These are phyloP conservation scores for Choiromyces venosus DNA, from an alignment of 495 filamentous ascomycete genomes.

Conservation along the genomic window DNA sequence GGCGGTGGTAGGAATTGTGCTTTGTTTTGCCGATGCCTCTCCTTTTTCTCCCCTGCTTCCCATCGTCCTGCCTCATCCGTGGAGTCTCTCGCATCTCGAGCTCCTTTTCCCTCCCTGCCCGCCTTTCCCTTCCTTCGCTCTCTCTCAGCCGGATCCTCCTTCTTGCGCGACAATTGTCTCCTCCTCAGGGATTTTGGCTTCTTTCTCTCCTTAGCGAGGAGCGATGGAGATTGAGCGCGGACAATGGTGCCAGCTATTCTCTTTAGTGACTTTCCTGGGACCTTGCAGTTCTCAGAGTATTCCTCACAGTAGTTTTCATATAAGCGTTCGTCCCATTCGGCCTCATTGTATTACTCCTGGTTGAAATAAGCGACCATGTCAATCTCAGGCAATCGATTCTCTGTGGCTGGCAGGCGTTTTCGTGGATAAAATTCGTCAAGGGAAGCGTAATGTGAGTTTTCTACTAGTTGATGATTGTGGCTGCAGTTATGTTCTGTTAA, in stretches of 20 bases:
- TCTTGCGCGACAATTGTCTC: constrained; percentile 17
- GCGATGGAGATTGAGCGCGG: constrained; percentile 19
- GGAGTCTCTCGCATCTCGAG: constrained; percentile 26
- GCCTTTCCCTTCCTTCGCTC: constrained; percentile 29
- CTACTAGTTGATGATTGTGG: too few relatives aligned
- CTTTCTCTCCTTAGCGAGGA: constrained; percentile 22
- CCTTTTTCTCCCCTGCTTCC: constrained; percentile 22
- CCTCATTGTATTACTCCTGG: constrained; percentile 8
- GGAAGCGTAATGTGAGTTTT: too few relatives aligned
- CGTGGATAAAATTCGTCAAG: constrained; percentile 25
- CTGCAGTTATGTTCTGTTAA: too few relatives aligned
- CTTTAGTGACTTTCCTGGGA: constrained; percentile 14
- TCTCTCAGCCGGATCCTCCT: constrained; percentile 31
- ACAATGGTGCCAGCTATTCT: constrained; percentile 23
- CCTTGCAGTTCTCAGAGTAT: too few relatives aligned
- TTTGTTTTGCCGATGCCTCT: constrained; percentile 18
- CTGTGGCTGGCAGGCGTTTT: constrained; percentile 27
- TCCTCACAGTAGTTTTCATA: too few relatives aligned
- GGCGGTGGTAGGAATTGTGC: background rate
- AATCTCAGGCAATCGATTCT: constrained; percentile 27
- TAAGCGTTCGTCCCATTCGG: constrained; percentile 12
- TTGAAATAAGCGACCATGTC: constrained; percentile 25
- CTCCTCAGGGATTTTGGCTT: constrained; percentile 25
- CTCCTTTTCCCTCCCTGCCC: constrained; percentile 31
- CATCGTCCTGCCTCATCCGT: constrained; percentile 18